These are phyloP conservation scores for Trichosanthes truncata DNA, from an alignment of 306 rosid genomes.

Conservation along the genomic window DNA sequence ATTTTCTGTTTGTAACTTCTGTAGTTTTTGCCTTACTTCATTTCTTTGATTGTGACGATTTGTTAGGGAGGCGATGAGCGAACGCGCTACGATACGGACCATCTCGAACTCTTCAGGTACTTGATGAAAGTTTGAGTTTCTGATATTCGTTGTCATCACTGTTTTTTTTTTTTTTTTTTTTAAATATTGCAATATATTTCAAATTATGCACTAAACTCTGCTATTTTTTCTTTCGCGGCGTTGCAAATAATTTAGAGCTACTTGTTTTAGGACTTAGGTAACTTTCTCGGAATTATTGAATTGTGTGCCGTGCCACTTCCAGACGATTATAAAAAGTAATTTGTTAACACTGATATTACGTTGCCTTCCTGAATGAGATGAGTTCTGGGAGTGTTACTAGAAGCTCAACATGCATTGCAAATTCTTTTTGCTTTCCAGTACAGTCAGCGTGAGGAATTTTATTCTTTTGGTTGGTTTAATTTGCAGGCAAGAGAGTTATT, in stretches of 20 bases:
- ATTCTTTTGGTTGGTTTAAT: neutral
- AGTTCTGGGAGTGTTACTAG: neutral
- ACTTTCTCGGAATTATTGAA: neutral
- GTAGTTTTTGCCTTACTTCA: neutral
- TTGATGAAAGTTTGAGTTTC: neutral
- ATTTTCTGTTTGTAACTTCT: neutral
- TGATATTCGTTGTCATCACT: neutral
- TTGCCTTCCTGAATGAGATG: neutral
- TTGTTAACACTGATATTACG: neutral
- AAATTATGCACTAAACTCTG: neutral
- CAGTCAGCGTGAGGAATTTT: neutral
- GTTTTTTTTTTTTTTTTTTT: neutral
- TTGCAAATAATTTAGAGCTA: neutral
- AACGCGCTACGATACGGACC: slow-evolving; percentile 84
- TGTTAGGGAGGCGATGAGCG: slow-evolving; percentile 75
- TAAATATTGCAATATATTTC: neutral
- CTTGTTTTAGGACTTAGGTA: neutral
- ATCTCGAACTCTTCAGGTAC: slow-evolving; percentile 79
- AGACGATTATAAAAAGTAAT: neutral
- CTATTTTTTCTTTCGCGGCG: neutral
- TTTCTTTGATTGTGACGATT: neutral
- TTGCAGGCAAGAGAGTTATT: slow-evolving; percentile 81
- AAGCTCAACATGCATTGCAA: neutral
- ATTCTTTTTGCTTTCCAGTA: neutral
- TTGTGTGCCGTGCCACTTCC: neutral